These are phyloP conservation scores for Exophiala sp. DNA, from an alignment of 2,329 filamentous ascomycete genomes.

Conservation along the genomic window DNA sequence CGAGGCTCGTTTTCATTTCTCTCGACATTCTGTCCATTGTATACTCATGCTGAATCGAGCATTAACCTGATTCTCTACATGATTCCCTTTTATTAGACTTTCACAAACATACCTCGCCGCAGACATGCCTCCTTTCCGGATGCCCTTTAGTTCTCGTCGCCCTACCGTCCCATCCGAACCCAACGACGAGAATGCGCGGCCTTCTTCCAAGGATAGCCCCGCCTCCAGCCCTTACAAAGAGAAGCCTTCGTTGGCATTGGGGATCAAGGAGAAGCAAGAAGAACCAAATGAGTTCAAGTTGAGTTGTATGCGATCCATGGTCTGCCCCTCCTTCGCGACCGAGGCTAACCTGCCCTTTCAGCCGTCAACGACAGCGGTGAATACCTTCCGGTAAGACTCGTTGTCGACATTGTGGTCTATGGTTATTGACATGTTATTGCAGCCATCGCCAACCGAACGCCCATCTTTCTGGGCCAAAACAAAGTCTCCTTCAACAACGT, in stretches of 20 bases:
- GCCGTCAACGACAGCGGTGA: conserved; percentile 95
- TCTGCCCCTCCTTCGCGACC: conserved; percentile 4
- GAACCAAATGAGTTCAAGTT: conserved; percentile 74
- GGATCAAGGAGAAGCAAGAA: conserved; percentile 58
- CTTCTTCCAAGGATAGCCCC: conserved; percentile 41
- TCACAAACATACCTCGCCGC: not conserved
- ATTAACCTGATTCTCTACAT: conserved; percentile 3
- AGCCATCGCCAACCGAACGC: conserved; percentile 88
- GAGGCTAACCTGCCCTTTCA: conserved; percentile 42
- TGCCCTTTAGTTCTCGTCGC: conserved; percentile 61
- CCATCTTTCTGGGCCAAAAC: conserved; percentile 66
- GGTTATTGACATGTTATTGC: conserved; percentile 12
- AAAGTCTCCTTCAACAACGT: conserved; percentile 48
- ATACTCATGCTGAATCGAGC: conserved; percentile 7
- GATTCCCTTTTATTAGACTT: conserved; percentile 6
- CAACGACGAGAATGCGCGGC: conserved; percentile 54
- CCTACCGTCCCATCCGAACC: conserved; percentile 40
- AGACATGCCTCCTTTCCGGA: conserved; percentile 66
- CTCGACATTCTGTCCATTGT: not conserved
- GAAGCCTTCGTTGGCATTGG: conserved; percentile 60
- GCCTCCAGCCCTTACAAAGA: conserved; percentile 34
- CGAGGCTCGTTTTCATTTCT: not conserved
- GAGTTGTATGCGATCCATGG: conserved; percentile 60
- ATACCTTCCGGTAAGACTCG: conserved; percentile 73
- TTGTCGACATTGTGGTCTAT: conserved; percentile 5